Base-by-base conservation (phyloP, 2,329 filamentous ascomycete species). In the Fulvia fulva region DNA sequence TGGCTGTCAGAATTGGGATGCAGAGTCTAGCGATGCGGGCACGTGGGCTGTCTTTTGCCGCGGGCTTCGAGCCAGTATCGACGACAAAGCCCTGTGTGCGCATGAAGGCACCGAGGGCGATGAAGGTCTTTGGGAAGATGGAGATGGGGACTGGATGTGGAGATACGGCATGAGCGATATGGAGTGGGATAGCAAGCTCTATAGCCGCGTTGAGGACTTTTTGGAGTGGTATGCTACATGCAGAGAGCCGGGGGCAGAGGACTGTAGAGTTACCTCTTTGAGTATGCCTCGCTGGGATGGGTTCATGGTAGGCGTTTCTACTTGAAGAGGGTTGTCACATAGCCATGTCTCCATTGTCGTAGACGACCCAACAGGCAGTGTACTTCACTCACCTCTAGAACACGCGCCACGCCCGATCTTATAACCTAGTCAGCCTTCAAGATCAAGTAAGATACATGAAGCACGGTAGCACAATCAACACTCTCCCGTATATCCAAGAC, bases 181-280 rank as follows among this genome's bases (percentile, higher is more conserved):
- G 6, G 46, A 56, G 5, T 51, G 55, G 55, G 30, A 41, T 9
- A 56, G 55, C 19, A 26, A 45, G 30, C 34, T 56, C 5, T 56
- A 34, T 32, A 37, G 34, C n/a, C 51, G 19, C n/a, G 14, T 56
- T 5, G 55, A 46, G 22, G 55, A 56, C 3, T 52, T 51, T 22
- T 19, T 56, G 5, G 47, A 11, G 7, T 52, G 34, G 44, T 56
- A 51, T 47, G 46, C n/a, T 22, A 25, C 11, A 9, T 53, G 51
- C 32, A 53, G 43, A 22, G 23, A 30, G 12, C 37, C 14, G 14
- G 19, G 19, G 14, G 37, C 37, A 41, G 1, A 41, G 7, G 5
- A n/a, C 16, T 7, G n/a, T 41, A 41, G 16, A 3, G 16, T 16
- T n/a, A 41, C 14, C 19, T 32, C 28, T 5, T 12, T 32, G 28